Evolutionary conservation across 148 eudicot species (phyloP), one percentile per base, ranked within the genome.

Genomic region (Heliosperma pusillum): DNA sequence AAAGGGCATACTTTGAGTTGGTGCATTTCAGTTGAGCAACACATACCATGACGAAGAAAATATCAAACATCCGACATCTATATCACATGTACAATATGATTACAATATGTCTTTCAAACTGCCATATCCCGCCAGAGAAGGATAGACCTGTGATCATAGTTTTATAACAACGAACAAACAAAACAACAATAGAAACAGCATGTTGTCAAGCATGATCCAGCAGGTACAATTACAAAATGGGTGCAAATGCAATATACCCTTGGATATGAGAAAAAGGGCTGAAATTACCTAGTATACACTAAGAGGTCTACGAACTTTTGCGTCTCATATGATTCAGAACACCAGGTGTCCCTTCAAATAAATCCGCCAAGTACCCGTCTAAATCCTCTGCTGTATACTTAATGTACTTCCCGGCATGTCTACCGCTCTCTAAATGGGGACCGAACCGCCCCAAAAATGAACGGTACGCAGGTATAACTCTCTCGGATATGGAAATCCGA

Each of bases 301-400:
- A 70, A 76, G 74, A 33, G 69, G 71, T 75, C 85, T 89, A 92
- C 7, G 86, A 52, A 82, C 84, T 89, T 83, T 88, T 90, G 80
- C 96, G 88, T 88, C 96, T 90, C 87, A 85, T 47, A 50, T 84
- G 96, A 76, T 93, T 86, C 69, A 90, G 79, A 79, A 88, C 81
- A 74, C 76, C 81, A 27, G 97, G 94, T 36, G 88, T 83, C 67
- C 99, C 99, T 80, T 88, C 97, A 80, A 96, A 96, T 25, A 96
- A 82, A 82, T 96, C 96, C 55, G 74, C 84, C 76, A 96, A 76
- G 74, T 90, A 90, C 59, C 85, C 86, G 80, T 96, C 99, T 78
- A 96, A 83, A 79, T 96, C 99, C 44, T 96, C 99, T 15, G 88
- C 84, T n/a, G 85, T 82, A 80, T 92, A 92, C 82, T 96, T 96